Conservation (phyloP, 345 rosid genomes). For the Murraya paniculata region DNA sequence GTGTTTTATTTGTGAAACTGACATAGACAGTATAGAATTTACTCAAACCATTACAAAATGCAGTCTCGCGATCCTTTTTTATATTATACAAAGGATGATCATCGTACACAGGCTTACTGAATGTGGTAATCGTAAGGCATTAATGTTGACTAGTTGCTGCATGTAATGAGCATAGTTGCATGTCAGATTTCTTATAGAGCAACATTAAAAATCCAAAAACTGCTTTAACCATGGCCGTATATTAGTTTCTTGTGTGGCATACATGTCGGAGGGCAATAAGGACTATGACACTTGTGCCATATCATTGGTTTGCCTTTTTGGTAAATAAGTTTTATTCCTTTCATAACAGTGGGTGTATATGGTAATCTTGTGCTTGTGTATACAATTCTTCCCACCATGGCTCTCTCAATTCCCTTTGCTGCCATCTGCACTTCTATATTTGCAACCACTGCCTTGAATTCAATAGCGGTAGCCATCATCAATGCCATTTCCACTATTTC, state of each 20-base stretch:
- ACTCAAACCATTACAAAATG: neutral
- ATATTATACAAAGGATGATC: neutral
- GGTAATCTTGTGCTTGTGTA: neutral
- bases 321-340: neutral
- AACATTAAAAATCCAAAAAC: neutral
- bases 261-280: neutral
- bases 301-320: neutral
- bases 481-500: neutral
- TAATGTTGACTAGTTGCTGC: neutral
- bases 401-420: neutral
- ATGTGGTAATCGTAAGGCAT: neutral
- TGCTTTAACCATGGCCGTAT: neutral
- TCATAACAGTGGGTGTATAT: neutral
- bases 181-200: neutral
- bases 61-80: neutral
- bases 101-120: neutral
- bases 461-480: neutral
- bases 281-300: neutral
- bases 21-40: neutral
- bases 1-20: neutral
- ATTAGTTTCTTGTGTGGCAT: neutral
- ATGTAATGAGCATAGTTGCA: neutral
- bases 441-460: neutral
- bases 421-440: neutral
- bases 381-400: neutral